Conservation (phyloP, 495 filamentous ascomycete genomes). For the Neurospora discreta region DNA sequence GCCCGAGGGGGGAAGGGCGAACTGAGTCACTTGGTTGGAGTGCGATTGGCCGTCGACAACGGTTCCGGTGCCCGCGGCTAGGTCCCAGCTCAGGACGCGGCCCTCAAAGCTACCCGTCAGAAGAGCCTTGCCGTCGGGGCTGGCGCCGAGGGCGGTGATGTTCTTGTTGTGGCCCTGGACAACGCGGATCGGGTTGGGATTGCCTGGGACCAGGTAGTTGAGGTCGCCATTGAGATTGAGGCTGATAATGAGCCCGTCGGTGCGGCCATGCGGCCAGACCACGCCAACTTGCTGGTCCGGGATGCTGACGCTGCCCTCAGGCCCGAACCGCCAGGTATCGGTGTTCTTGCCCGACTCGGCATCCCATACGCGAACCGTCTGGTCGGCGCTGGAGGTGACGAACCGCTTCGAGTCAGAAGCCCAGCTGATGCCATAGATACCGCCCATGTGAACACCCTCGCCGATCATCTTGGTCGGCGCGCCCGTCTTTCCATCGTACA, state of each 20-base stretch:
- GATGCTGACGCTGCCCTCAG: conserved; percentile 60
- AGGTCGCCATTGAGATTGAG: conserved; percentile 79
- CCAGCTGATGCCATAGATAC: conserved; percentile 89
- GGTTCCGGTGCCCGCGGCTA: conserved; percentile 51
- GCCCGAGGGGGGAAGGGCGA: conserved; percentile 40
- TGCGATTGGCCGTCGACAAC: conserved; percentile 68
- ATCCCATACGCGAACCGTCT: conserved; percentile 85
- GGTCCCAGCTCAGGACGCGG: conserved; percentile 71
- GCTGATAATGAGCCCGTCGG: conserved; percentile 79
- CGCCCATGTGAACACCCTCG: conserved; percentile 75
- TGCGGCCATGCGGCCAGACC: conserved; percentile 76
- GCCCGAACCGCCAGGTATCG: conserved; percentile 81
- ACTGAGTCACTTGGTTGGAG: conserved; percentile 69
- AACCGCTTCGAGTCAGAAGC: conserved; percentile 77
- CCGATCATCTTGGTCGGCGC: conserved; percentile 67
- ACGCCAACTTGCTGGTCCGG: conserved; percentile 90
- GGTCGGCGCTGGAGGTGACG: conserved; percentile 85
- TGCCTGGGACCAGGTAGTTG: conserved; percentile 72
- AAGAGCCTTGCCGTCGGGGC: conserved; percentile 45
- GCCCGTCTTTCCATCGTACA: conserved; percentile 92
- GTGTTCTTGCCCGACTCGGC: conserved; percentile 63
- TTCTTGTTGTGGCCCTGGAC: conserved; percentile 91
- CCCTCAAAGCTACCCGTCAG: conserved; percentile 91
- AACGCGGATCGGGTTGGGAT: conserved; percentile 52
- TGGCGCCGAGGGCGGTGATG: conserved; percentile 61